A percentile compares a stretch with the other conserved stretches of the same genome.
Conservation (phyloP, 768 basidiomycete genomes). For the Auriscalpium microsporum region DNA sequence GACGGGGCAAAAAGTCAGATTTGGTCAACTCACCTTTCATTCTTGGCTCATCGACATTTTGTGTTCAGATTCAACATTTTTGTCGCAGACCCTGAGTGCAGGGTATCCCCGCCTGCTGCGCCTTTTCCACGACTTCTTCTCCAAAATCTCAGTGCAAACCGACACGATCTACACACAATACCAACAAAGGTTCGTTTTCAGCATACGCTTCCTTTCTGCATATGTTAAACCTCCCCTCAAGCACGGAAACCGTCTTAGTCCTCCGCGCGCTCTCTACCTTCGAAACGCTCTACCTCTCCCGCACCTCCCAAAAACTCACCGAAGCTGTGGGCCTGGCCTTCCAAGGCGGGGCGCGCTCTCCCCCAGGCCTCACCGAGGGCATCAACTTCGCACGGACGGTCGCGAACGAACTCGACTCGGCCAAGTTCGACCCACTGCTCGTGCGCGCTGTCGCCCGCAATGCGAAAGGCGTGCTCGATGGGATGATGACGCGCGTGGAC, state of each 20-base stretch:
- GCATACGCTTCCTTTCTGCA: not conserved
- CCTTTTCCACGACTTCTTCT: slow-evolving; percentile 95
- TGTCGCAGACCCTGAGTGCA: slow-evolving; percentile 81
- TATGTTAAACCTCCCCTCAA: slow-evolving; percentile 24
- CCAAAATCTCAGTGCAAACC: slow-evolving; percentile 90
- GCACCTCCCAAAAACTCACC: slow-evolving; percentile 74
- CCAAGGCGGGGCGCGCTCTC: slow-evolving; percentile 56
- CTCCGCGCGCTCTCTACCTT: slow-evolving; percentile 78
- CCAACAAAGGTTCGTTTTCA: slow-evolving; percentile 63
- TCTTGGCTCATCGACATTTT: not conserved
- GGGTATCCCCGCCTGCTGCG: slow-evolving; percentile 85
- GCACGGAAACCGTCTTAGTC: slow-evolving; percentile 87
- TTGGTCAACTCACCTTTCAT: not conserved
- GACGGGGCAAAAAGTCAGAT: slow-evolving; percentile 70
- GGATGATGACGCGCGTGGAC: slow-evolving; percentile 55
- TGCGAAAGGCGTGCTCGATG: slow-evolving; percentile 60
- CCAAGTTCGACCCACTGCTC: slow-evolving; percentile 86
- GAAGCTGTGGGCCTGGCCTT: slow-evolving; percentile 77
- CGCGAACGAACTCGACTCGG: slow-evolving; percentile 88
- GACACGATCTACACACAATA: slow-evolving; percentile 84
- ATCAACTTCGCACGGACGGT: slow-evolving; percentile 66
- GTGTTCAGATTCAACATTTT: slow-evolving; percentile 70
- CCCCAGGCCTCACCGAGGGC: slow-evolving; percentile 72
- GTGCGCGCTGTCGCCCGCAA: slow-evolving; percentile 73
- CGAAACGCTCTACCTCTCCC: slow-evolving; percentile 82